Evolutionary conservation across 148 eudicot species (phyloP), one percentile per base, ranked within the genome.

Genomic region (Heliamphora exappendiculata): DNA sequence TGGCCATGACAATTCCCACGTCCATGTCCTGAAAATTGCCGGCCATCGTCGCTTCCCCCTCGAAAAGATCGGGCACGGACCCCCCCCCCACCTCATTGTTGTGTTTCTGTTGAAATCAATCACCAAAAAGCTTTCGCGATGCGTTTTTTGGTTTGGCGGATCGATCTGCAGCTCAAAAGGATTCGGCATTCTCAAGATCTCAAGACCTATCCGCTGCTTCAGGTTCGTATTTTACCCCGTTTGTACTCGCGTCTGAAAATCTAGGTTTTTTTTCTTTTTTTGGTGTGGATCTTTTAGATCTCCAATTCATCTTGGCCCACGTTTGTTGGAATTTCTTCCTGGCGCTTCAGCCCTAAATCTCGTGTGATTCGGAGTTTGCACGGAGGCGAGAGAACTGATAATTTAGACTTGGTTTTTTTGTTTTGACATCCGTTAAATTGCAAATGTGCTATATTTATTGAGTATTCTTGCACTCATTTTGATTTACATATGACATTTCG

Each of bases 231-330:
- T 19, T 34, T 29, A 1, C 20, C 2, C 62, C 14, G 41, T 34
- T 0, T 12, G 4, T 49, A 6, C 12, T 70, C 12, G 64, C 34
- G 3, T 2, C 5, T 14, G 1, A 1, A 71, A 51, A 51, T n/a
- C 75, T 71, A 71, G 75, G 75, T 42, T 53, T 71, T n/a, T 0
- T 33, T n/a, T n/a, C n/a, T n/a, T n/a, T n/a, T n/a, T n/a, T n/a
- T n/a, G n/a, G n/a, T 2, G 10, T 44, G 44, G 75, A 71, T 53
- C 75, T 53, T 16, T 71, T 71, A 1, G 45, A n/a, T 53, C 33
- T 29, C 22, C 36, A n/a, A n/a, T 1, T 33, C n/a, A 2, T 14
- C 36, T 3, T 34, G 29, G 44, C 17, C 3, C 57, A 7, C 36
- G 65, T 60, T 28, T 2, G 17, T 5, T 14, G 10, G 53, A 2